Conservation (phyloP, 1,139 yeast species). For the Zygosaccharomyces pseudobailii region DNA sequence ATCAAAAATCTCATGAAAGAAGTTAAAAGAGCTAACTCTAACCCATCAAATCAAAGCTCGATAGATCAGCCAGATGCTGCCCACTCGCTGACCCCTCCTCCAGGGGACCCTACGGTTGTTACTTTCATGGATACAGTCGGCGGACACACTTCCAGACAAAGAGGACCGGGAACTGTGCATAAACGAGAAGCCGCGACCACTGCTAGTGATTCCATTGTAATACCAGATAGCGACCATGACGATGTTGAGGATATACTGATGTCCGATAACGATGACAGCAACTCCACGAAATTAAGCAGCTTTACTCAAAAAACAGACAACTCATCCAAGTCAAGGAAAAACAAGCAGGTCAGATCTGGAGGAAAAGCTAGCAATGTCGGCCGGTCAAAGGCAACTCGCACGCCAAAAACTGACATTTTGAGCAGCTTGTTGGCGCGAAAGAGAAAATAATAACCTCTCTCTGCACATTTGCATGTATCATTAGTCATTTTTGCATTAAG, state of each 20-base stretch:
- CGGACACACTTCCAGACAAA: too few relatives aligned
- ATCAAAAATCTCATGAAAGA: constrained; percentile 30
- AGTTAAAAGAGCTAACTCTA: constrained; percentile 24
- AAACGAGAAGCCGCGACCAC: background rate
- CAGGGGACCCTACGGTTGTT: too few relatives aligned
- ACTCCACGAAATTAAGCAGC: constrained; percentile 1
- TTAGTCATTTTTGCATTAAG: background rate
- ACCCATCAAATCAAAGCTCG: background rate
- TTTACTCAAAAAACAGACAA: background rate
- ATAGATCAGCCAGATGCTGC: background rate
- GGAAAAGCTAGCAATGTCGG: background rate
- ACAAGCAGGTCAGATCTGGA: background rate
- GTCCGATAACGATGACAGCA: constrained; percentile 12
- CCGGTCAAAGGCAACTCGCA: constrained; percentile 11
- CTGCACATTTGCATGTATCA: background rate
- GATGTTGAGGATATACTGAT: constrained; percentile 10
- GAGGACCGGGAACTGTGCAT: background rate
- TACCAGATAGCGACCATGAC: constrained; percentile 12
- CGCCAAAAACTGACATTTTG: constrained; percentile 29
- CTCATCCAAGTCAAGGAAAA: background rate
- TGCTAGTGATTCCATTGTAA: constrained; percentile 9
- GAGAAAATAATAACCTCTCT: constrained; percentile 9
- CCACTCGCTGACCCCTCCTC: too few relatives aligned
- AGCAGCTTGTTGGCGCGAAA: constrained; percentile 25
- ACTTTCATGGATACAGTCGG: too few relatives aligned